phyloP scores from a whole-genome alignment of 1,139 yeast genomes.

The Meyerozyma smithsonii region DNA sequence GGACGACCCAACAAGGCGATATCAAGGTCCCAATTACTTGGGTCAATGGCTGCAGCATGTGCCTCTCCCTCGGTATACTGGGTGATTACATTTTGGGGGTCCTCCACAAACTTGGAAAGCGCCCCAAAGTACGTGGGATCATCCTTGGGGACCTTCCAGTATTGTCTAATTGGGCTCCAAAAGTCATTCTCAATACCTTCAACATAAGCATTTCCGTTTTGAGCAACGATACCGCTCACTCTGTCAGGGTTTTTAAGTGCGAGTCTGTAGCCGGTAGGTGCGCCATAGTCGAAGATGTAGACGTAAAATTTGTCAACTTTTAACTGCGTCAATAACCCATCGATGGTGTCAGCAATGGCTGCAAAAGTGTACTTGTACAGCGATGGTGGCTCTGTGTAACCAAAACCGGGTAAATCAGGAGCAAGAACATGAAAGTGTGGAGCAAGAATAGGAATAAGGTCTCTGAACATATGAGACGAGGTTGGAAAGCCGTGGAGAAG shows the following conservation, averaged over 20 bases:
- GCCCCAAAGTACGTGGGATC: slow-evolving; percentile 9
- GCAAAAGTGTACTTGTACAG: slow-evolving; percentile 26
- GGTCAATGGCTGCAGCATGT: slow-evolving; percentile 21
- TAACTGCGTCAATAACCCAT: slow-evolving; percentile 22
- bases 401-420: slow-evolving; percentile 44
- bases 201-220: slow-evolving; percentile 42
- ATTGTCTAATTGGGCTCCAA: slow-evolving; percentile 30
- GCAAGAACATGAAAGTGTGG: slow-evolving; percentile 34
- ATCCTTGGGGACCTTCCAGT: slow-evolving; percentile 19
- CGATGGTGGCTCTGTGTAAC: slow-evolving; percentile 28
- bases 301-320: slow-evolving; percentile 23
- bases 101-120: slow-evolving; percentile 14
- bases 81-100: slow-evolving; percentile 14
- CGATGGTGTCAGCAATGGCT: slow-evolving; percentile 26
- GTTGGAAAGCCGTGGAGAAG: slow-evolving; percentile 43
- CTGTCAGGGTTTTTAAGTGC: slow-evolving; percentile 25
- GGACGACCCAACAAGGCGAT: slow-evolving; percentile 14
- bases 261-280: slow-evolving; percentile 36
- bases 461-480: slow-evolving; percentile 33
- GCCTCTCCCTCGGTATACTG: slow-evolving; percentile 29
- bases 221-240: slow-evolving; percentile 28
- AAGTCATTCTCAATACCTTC: slow-evolving; percentile 31
- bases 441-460: slow-evolving; percentile 30
- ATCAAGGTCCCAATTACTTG: slow-evolving; percentile 11
- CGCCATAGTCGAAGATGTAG: slow-evolving; percentile 41